These are phyloP conservation scores for Teratosphaeria zuluensis DNA, from an alignment of 2,329 filamentous ascomycete species.

Conservation along the genomic window DNA sequence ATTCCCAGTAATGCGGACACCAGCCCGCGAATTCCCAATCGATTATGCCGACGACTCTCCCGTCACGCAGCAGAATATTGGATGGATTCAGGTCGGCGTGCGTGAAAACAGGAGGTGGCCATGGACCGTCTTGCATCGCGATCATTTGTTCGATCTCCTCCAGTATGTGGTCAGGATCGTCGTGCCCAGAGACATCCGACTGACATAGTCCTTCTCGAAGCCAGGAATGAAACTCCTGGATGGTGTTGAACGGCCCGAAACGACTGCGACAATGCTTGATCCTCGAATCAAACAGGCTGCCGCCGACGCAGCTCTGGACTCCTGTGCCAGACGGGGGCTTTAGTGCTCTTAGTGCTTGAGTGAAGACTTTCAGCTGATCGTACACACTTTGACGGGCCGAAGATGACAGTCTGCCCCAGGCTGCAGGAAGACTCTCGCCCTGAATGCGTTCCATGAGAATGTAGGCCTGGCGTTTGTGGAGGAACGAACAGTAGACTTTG, in stretches of 20 bases:
- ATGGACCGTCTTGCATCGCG: conserved; percentile 27
- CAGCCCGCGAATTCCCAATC: conserved; percentile 41
- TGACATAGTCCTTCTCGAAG: conserved; percentile 2
- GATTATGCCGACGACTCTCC: conserved; percentile 37
- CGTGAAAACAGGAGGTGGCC: conserved; percentile 35
- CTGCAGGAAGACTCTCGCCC: conserved; percentile 3
- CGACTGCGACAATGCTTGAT: neutral
- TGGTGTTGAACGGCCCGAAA: conserved; percentile 10
- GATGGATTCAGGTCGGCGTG: conserved; percentile 39
- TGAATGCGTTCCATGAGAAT: conserved; percentile 35
- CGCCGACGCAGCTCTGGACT: conserved; percentile 6
- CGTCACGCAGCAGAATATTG: conserved; percentile 35
- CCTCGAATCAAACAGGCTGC: conserved; percentile 6
- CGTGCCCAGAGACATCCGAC: neutral
- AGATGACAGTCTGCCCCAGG: neutral
- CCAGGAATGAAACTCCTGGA: conserved; percentile 8
- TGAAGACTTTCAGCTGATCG: conserved; percentile 7
- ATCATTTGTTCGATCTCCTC: conserved; percentile 19
- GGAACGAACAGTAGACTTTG: conserved; percentile 36
- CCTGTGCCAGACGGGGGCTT: conserved; percentile 1
- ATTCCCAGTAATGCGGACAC: conserved; percentile 42
- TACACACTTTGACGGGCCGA: neutral
- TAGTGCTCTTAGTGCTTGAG: conserved; percentile 5
- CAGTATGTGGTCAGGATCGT: neutral
- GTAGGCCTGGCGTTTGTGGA: conserved; percentile 30